Evolutionary conservation across 805 yeast species (phyloP).

Genomic region (Pichia membranifaciens): DNA sequence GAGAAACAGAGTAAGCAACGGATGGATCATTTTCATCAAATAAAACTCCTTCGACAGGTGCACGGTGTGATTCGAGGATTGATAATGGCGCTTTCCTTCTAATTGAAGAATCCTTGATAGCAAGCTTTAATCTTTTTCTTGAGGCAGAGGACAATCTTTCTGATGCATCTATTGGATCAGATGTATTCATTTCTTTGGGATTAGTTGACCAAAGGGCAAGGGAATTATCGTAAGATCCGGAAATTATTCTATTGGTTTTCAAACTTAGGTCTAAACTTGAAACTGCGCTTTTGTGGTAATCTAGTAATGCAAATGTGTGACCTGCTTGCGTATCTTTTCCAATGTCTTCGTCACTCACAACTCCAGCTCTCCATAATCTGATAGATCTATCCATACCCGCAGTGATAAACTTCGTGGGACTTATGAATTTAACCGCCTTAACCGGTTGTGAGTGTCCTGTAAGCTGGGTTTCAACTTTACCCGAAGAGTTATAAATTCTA

Average conservation of each 20-base stretch:
- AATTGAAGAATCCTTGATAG: slow-evolving; percentile 66
- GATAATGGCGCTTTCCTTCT: slow-evolving; percentile 80
- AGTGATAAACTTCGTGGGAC: slow-evolving; percentile 68
- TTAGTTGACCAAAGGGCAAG: slow-evolving; percentile 87
- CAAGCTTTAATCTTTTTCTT: slow-evolving; percentile 82
- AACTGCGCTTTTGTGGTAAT: slow-evolving; percentile 89
- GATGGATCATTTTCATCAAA: slow-evolving; percentile 69
- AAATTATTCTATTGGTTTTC: slow-evolving; percentile 56
- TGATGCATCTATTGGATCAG: slow-evolving; percentile 38
- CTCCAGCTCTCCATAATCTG: slow-evolving; percentile 76
- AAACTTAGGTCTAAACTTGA: slow-evolving; percentile 60
- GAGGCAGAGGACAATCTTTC: slow-evolving; percentile 61
- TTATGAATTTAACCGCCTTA: slow-evolving; percentile 73
- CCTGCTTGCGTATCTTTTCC: slow-evolving; percentile 45
- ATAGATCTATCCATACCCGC: slow-evolving; percentile 87
- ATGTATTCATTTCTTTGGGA: slow-evolving; percentile 71
- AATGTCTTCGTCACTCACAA: slow-evolving; percentile 37
- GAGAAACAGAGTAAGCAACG: slow-evolving; percentile 90
- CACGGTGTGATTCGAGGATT: slow-evolving; percentile 71
- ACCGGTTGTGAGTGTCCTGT: slow-evolving; percentile 88
- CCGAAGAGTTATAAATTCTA: slow-evolving; percentile 79
- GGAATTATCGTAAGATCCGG: slow-evolving; percentile 77
- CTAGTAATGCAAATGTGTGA: slow-evolving; percentile 75
- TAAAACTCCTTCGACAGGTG: slow-evolving; percentile 80
- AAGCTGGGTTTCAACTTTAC: slow-evolving; percentile 71